Percentiles rank a stretch among this genome's conserved stretches.
Conservation (phyloP, 2,329 filamentous ascomycete genomes). For the Verticillium alfalfae region DNA sequence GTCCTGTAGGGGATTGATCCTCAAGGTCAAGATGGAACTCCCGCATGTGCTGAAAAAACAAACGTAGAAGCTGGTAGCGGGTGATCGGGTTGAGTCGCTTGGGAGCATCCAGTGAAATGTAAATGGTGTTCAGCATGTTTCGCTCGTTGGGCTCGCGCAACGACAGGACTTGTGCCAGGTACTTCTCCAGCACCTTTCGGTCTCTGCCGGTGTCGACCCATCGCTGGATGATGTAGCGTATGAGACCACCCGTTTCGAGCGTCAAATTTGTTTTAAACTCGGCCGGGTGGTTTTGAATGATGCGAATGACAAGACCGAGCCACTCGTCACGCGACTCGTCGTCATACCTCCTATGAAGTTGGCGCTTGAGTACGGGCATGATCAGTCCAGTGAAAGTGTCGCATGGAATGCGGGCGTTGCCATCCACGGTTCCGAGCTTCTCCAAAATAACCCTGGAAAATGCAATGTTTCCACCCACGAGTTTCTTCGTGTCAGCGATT, state of each 20-base stretch:
- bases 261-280: background rate
- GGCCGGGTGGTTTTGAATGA: background rate
- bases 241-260: background rate
- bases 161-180: background rate
- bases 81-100: background rate
- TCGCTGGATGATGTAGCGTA: background rate
- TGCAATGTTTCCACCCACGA: background rate
- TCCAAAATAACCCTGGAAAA: background rate
- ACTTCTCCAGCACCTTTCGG: background rate
- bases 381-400: slow-evolving; percentile 14
- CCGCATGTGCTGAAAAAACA: slow-evolving; percentile 12
- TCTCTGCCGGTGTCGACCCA: background rate
- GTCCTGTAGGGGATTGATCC: slow-evolving; percentile 7
- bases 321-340: slow-evolving; percentile 8
- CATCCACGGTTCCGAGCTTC: background rate
- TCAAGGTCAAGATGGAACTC: slow-evolving; percentile 16
- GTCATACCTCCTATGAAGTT: slow-evolving; percentile 8
- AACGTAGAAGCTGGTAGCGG: slow-evolving; percentile 15
- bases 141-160: background rate
- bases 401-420: background rate
- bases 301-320: slow-evolving; percentile 8
- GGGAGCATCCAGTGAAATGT: background rate
- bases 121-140: background rate
- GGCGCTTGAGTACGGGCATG: slow-evolving; percentile 15
- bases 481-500: background rate